Evolutionary conservation across 2,329 filamentous ascomycete species (phyloP).

Genomic region (Ophioceras dolichostomum): DNA sequence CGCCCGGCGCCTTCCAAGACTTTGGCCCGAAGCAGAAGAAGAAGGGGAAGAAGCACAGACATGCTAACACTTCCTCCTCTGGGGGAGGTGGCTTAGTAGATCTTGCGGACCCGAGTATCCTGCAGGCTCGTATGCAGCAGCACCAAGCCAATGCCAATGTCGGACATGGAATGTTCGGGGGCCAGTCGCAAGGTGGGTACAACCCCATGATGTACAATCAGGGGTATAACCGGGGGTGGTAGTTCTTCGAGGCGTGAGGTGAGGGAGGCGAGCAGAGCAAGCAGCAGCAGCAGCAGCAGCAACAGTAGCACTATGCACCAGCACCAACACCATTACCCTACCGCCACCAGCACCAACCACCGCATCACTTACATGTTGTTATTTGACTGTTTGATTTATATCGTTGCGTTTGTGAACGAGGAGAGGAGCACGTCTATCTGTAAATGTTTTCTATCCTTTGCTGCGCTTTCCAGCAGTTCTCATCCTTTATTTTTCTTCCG

Average conservation of each 20-base stretch:
- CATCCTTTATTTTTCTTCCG: constrained; percentile 3
- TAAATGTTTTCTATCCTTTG: background rate
- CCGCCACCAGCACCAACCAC: background rate
- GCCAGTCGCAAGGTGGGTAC: constrained; percentile 91
- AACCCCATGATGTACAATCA: constrained; percentile 76
- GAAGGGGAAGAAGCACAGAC: constrained; percentile 99
- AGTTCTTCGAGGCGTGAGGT: no score
- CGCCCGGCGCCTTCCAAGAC: constrained; percentile 80
- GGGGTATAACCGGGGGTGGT: constrained; percentile 57
- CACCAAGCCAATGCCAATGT: constrained; percentile 71
- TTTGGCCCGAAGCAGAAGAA: constrained; percentile 97
- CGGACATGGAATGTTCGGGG: constrained; percentile 82
- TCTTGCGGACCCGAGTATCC: constrained; percentile 99
- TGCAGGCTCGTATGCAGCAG: constrained; percentile 85
- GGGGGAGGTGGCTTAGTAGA: constrained; percentile 98
- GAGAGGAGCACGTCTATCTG: no score
- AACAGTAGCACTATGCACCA: no score
- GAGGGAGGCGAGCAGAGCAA: constrained; percentile 17
- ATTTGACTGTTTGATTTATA: constrained; percentile 1
- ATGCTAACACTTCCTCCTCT: constrained; percentile 99
- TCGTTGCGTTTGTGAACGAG: no score
- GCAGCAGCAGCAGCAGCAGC: no score
- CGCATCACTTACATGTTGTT: constrained; percentile 1
- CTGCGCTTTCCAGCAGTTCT: constrained; percentile 1
- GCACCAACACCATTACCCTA: constrained; percentile 2